Evolutionary conservation across 2,329 filamentous ascomycete species (phyloP).

Genomic region (Pleomassaria siparia): DNA sequence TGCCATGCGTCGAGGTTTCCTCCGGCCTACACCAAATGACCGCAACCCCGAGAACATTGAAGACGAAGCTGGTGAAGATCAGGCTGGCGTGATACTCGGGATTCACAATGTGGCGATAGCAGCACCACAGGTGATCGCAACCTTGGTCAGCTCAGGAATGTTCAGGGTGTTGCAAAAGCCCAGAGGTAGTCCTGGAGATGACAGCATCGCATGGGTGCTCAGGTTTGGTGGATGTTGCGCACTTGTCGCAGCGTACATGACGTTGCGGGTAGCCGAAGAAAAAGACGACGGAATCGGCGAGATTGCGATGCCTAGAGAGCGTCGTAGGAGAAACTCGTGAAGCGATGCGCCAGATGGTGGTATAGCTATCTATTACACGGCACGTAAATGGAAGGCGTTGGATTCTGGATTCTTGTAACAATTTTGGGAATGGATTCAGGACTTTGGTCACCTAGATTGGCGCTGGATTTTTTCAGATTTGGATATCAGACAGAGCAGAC

Average conservation of each 20-base stretch:
- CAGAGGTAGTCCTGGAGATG: conserved; percentile 78
- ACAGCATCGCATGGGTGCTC: conserved; percentile 83
- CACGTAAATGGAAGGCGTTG: neutral
- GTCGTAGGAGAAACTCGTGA: neutral
- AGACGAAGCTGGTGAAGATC: conserved; percentile 63
- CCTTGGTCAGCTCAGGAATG: conserved; percentile 77
- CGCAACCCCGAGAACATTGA: conserved; percentile 45
- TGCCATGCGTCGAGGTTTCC: conserved; percentile 59
- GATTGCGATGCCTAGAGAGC: neutral
- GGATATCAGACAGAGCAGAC: neutral
- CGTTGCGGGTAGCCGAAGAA: conserved; percentile 67
- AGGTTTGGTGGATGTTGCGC: conserved; percentile 81
- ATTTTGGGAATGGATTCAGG: neutral
- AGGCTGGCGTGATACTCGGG: conserved; percentile 86
- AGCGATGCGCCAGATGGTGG: too few species aligned
- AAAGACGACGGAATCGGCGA: conserved; percentile 19
- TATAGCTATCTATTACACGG: neutral
- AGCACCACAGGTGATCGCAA: conserved; percentile 87
- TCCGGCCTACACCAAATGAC: conserved; percentile 41
- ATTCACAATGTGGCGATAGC: conserved; percentile 96
- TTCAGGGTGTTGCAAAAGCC: conserved; percentile 88
- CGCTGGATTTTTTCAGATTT: too few species aligned
- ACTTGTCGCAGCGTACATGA: conserved; percentile 73
- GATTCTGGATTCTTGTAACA: neutral
- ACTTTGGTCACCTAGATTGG: neutral